Evolutionary conservation across 306 rosid genomes (phyloP), one percentile per base, ranked within the genome.

Genomic region (Cucumis hystrix): DNA sequence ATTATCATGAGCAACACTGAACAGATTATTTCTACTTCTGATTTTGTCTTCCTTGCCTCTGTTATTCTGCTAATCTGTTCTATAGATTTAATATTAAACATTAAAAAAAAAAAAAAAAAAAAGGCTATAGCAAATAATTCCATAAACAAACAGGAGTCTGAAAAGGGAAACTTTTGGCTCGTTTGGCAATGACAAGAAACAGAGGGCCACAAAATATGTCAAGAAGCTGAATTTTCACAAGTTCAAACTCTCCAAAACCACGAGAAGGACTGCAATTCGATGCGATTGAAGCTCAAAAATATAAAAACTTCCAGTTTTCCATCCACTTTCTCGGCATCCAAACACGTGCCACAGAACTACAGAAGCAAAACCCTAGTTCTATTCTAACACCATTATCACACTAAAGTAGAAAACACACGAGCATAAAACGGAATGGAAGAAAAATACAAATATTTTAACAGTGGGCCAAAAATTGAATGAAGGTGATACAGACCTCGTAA

Each of bases 401-500:
- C 66, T 65, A 15, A 8, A 72, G 77, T 16, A 72, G 6, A 25
- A 49, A 33, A 51, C 10, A 10, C 0, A 51, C 59, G 7, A 18
- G 11, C 8, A 67, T 62, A 58, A 37, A 2, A 18, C 20, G 61
- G 10, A 49, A 17, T 56, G 18, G 12, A 60, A 7, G 30, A 45
- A 40, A 15, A 43, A n/a, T n/a, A 18, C 11, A 10, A 0, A 43
- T 23, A 45, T 47, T n/a, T n/a, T 25, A 21, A 70, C 59, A 52
- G 17, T 5, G 18, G 10, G 33, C 41, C 51, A 8, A 16, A 2
- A 60, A 21, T 69, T 18, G 78, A 76, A 40, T 8, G 61, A 63
- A 21, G 35, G 74, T 21, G 74, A 25, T 8, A 80, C 88, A 6
- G 54, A 93, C 98, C 97, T 89, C 28, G 78, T 33, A 56, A 87